Percentiles rank a stretch among this genome's conserved stretches.
Conservation (phyloP, 2,329 filamentous ascomycete genomes). For the Tympanopsis confertula region DNA sequence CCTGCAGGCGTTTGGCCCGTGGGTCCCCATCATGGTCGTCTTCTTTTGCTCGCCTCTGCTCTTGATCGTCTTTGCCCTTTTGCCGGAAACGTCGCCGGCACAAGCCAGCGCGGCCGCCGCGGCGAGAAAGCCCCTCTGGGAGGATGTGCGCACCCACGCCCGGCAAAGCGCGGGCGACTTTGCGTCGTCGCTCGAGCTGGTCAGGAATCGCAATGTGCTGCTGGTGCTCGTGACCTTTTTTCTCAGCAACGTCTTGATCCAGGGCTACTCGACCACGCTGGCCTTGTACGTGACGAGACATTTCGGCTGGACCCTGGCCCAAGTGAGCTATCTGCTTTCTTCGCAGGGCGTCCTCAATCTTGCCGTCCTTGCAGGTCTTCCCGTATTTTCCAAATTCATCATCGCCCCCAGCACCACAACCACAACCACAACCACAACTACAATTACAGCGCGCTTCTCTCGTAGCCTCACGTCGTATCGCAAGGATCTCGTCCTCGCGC, state of each 20-base stretch:
- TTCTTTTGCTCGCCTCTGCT: constrained; percentile 16
- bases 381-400: constrained; percentile 18
- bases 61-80: constrained; percentile 17
- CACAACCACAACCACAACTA: no score
- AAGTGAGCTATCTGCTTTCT: constrained; percentile 27
- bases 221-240: constrained; percentile 26
- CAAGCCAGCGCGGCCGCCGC: constrained; percentile 7
- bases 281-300: constrained; percentile 30
- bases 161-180: constrained; percentile 18
- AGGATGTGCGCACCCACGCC: constrained; percentile 14
- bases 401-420: constrained; percentile 13
- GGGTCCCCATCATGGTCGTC: constrained; percentile 25
- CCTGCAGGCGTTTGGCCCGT: constrained; percentile 24
- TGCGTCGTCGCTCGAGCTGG: constrained; percentile 16
- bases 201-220: constrained; percentile 20
- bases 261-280: constrained; percentile 20
- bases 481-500: constrained; percentile 24
- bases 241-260: constrained; percentile 20
- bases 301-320: constrained; percentile 28
- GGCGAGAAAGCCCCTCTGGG: constrained; percentile 3
- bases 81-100: constrained; percentile 27
- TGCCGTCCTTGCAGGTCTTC: constrained; percentile 20
- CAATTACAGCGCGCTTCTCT: no score
- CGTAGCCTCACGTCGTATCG: constrained; percentile 18
- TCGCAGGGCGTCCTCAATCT: constrained; percentile 26